Evolutionary conservation across 441 rosid genomes (phyloP), one percentile per base, ranked within the genome.

Genomic region (Erysimum pusillum): DNA sequence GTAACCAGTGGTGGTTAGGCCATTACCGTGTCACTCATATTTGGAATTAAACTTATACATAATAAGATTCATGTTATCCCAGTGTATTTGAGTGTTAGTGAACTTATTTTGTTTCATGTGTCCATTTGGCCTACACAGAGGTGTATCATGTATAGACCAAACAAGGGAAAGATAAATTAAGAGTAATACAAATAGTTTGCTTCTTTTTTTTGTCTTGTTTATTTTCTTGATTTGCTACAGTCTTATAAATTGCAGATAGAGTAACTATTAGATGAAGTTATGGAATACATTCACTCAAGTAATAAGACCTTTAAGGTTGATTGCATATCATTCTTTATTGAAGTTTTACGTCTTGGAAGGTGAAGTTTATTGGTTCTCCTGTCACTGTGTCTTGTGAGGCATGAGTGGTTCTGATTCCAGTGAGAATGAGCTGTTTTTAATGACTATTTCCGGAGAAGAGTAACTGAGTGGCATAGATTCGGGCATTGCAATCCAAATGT

Each of bases 361-460:
- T 60, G 48, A 60, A 58, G 28, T 17, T 36, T 22, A 15, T 38
- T 7, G 44, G 31, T 4, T 61, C 31, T 17, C 58, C 22, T 6
- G 80, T 76, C 65, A 71, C 62, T 5, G 70, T 46, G 72, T 71
- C 14, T 64, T 64, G 36, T 77, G 53, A 46, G 11, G 46, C 71
- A 28, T 54, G 28, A 58, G 53, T 46, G 73, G 76, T 2, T 71
- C 2, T 10, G 61, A 20, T 0, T 64, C 60, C 45, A 64, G 61
- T 63, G 76, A 63, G 66, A 64, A 77, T 53, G 62, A 63, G 45
- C 39, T 56, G 80, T 52, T 62, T 28, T 53, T 57, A 69, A 52
- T 0, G 22, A 41, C 44, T 51, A 73, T 39, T n/a, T 41, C 1
- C 6, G 75, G 49, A 76, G 64, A 76, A 31, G 79, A 41, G 67